Evolutionary conservation across 345 rosid species (phyloP).

Genomic region (Dipteronia dyeriana): DNA sequence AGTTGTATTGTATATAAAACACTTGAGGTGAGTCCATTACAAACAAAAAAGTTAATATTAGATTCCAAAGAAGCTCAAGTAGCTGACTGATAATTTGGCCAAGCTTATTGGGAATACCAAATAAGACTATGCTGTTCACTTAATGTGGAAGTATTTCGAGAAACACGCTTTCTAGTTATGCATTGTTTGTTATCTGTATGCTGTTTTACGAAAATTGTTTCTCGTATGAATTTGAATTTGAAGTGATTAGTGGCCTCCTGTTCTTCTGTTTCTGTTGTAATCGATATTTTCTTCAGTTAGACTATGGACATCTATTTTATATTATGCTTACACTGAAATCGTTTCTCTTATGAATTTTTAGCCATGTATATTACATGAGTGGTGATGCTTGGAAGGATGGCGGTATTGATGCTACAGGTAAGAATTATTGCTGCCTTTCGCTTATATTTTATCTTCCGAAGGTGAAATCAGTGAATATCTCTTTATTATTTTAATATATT

Average conservation of each 20-base stretch:
- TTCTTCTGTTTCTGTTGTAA: neutral
- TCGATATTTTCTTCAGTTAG: neutral
- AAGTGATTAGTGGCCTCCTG: neutral
- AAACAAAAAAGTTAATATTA: neutral
- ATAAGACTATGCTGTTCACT: neutral
- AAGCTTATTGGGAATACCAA: neutral
- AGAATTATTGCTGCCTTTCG: conserved; percentile 22
- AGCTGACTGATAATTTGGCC: neutral
- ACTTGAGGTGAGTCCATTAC: neutral
- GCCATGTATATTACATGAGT: conserved; percentile 97
- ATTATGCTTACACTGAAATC: neutral
- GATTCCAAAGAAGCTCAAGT: neutral
- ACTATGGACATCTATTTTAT: neutral
- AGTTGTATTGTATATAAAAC: neutral
- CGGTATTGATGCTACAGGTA: conserved; percentile 97
- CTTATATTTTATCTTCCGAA: neutral
- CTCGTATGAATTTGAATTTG: neutral
- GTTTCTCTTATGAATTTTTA: conserved; percentile 35
- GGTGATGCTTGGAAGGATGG: conserved; percentile 99
- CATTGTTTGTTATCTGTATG: neutral
- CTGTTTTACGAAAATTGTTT: neutral
- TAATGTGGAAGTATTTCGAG: neutral
- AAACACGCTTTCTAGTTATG: neutral
- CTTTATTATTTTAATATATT: neutral
- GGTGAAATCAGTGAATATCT: neutral